Base-by-base conservation (phyloP, 306 rosid species). In the Inga laurina region DNA sequence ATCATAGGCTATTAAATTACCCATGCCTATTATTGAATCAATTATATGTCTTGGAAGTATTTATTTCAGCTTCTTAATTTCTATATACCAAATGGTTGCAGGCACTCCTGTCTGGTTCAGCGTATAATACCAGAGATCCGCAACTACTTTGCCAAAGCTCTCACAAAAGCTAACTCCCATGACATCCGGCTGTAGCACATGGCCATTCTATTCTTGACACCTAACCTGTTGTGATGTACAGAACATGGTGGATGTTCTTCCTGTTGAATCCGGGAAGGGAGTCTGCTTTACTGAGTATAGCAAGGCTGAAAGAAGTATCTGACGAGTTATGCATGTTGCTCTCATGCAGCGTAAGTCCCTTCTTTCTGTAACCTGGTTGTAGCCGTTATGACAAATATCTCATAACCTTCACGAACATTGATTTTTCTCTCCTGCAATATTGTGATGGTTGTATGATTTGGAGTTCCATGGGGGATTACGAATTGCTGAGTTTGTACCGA, bases 211-310 rank as follows among this genome's bases (percentile, higher is more conserved):
- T 86, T 88, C 87, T 85, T 89, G 91, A 86, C 89, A 72, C 83
- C 96, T 95, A 89, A 93, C 96, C 84, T 52, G 80, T 84, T 68
- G 90, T 86, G 83, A 44, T 96, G 99, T 94, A 96, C 99, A 96
- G 94, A 87, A 80, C 81, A 87, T 79, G 75, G 88, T 88, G 82
- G 89, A 84, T 84, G 87, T 86, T 88, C 39, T 85, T 89, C 59
- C 77, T 83, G 86, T 82, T 66, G 88, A 81, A 86, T 84, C 84
- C 22, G 78, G 86, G 73, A 79, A 81, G 71, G 89, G 81, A 84
- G 76, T 84, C 80, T 79, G 83, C 81, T 83, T 82, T 84, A 79
- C 81, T 87, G 80, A 81, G 84, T 85, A 84, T 84, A 87, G 82
- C 80, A 79, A 71, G 88, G 82, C 86, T 82, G 79, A 70, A 76